Conservation (phyloP, 2,329 filamentous ascomycete species). For the Alternaria consortialis region DNA sequence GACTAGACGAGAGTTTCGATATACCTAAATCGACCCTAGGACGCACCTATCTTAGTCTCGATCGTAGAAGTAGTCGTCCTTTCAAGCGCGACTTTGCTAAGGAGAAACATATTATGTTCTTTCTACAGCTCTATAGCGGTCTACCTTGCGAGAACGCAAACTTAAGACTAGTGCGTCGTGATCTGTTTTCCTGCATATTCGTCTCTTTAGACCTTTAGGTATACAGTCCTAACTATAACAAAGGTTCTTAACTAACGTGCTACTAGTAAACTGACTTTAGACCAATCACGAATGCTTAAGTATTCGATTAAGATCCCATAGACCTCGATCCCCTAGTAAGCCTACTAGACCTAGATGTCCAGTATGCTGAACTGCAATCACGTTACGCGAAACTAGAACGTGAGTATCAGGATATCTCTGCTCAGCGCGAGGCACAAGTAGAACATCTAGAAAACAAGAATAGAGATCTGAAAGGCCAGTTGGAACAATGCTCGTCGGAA, state of each 20-base stretch:
- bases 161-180: constrained; percentile 12
- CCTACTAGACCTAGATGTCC: no score
- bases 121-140: constrained; percentile 13
- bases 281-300: no score
- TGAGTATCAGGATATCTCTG: not conserved
- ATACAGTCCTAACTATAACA: constrained; percentile 3
- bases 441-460: not conserved
- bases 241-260: not conserved
- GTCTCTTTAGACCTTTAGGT: constrained; percentile 7
- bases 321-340: no score
- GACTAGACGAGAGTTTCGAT: not conserved
- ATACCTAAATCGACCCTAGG: not conserved
- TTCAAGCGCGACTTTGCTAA: constrained; percentile 17
- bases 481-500: not conserved
- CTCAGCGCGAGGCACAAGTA: not conserved
- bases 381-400: not conserved
- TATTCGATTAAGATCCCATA: no score
- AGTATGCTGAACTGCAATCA: not conserved
- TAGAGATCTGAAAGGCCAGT: not conserved
- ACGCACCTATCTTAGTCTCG: constrained; percentile 3
- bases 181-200: constrained; percentile 21
- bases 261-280: constrained; percentile 10
- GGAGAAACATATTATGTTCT: constrained; percentile 20
- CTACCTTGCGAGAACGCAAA: not conserved
- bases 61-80: constrained; percentile 12